phyloP scores from a whole-genome alignment of 2,329 filamentous ascomycete species.

The Tolypocladium cylindrosporum region DNA sequence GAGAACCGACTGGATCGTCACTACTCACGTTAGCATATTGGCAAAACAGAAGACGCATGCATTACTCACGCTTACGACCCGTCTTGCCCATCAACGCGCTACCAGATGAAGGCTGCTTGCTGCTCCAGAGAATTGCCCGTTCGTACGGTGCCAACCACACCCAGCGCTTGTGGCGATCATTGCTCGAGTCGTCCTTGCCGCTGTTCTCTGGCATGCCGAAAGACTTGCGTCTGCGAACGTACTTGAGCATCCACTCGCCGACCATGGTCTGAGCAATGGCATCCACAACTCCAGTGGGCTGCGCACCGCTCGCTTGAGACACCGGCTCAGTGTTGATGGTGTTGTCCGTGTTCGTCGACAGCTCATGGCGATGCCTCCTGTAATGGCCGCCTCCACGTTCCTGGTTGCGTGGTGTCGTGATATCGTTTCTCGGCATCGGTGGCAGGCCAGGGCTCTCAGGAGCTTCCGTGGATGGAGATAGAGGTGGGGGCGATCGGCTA shows the following conservation, averaged over 20 bases:
- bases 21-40: constrained; percentile 37
- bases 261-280: constrained; percentile 98
- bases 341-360: constrained; percentile 49
- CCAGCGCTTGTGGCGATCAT: constrained; percentile 87
- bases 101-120: constrained; percentile 86
- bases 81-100: constrained; percentile 86
- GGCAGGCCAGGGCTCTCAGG: constrained; percentile 63
- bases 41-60: constrained; percentile 2
- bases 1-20: constrained; percentile 89
- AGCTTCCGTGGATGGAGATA: constrained; percentile 57
- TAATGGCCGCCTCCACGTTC: constrained; percentile 30
- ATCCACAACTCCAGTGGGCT: constrained; percentile 77
- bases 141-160: constrained; percentile 98
- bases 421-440: constrained; percentile 62
- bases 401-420: constrained; percentile 48
- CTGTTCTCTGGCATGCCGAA: constrained; percentile 68
- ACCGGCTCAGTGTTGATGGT: constrained; percentile 31
- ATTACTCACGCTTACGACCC: constrained; percentile 77
- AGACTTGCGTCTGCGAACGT: constrained; percentile 77
- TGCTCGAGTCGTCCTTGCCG: constrained; percentile 59
- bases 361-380: constrained; percentile 42
- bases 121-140: constrained; percentile 93
- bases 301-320: constrained; percentile 46
- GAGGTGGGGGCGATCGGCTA: constrained; percentile 53
- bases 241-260: constrained; percentile 94